Conservation (phyloP, 345 rosid species). For the Populus ilicifolia region DNA sequence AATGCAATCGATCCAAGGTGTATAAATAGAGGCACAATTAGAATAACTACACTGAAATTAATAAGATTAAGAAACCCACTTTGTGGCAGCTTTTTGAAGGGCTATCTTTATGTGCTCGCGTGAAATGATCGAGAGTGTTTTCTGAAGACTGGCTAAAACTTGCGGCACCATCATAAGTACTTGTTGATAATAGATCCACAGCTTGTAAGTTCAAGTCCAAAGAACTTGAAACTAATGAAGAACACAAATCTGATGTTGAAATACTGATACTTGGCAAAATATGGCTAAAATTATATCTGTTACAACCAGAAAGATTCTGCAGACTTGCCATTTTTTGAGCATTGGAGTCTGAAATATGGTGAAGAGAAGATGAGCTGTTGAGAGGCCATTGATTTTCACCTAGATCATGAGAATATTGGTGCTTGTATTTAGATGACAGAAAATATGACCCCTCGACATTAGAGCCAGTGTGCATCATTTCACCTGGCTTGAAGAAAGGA, state of each 20-base stretch:
- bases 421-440: conserved; percentile 3
- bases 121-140: conserved; percentile 2
- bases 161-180: conserved; percentile 8
- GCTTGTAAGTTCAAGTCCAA: conserved; percentile 29
- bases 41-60: neutral
- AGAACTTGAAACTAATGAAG: conserved; percentile 25
- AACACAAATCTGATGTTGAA: conserved; percentile 18
- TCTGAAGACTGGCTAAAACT: conserved; percentile 19
- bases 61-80: conserved; percentile 20
- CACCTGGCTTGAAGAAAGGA: conserved; percentile 23
- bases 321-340: neutral
- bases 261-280: conserved; percentile 18
- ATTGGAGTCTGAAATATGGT: neutral
- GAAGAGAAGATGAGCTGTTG: conserved; percentile 20
- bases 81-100: conserved; percentile 28
- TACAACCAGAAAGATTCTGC: neutral
- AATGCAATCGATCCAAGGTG: neutral
- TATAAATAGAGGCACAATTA: neutral
- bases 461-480: conserved; percentile 7
- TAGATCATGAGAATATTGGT: neutral
- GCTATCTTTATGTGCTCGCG: conserved; percentile 11
- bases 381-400: conserved; percentile 6
- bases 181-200: conserved; percentile 15
- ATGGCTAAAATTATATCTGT: conserved; percentile 18
- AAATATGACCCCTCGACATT: neutral